Percentiles rank a stretch among this genome's conserved stretches.
Conservation (phyloP, 108 stramenopile genomes). For the Mayamaea pseudoterrestris region DNA sequence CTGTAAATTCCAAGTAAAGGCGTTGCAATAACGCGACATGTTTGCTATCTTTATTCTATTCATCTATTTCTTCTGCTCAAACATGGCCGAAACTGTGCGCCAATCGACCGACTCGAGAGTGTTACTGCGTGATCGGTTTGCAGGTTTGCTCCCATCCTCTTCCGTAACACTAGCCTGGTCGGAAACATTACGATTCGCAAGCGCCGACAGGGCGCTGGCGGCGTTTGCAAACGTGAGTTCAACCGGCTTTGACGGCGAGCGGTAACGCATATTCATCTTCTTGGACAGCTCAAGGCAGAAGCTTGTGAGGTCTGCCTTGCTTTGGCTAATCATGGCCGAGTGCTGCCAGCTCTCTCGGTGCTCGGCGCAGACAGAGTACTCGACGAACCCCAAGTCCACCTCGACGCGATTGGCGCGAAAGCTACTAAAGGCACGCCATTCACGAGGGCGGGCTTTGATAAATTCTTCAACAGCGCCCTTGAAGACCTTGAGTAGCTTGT, state of each 20-base stretch:
- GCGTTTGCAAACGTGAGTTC: no score
- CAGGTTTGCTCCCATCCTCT: no score
- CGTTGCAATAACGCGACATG: no score
- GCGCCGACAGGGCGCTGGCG: no score
- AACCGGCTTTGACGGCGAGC: slow-evolving; percentile 17
- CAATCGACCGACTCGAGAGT: no score
- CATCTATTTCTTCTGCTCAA: no score
- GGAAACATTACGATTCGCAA: no score
- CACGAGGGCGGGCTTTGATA: slow-evolving; percentile 41
- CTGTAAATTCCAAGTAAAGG: no score
- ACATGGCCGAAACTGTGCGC: no score
- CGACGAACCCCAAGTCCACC: slow-evolving; percentile 52
- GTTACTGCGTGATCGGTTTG: no score
- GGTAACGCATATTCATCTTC: slow-evolving; percentile 57
- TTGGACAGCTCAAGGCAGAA: slow-evolving; percentile 54
- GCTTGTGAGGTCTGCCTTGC: slow-evolving; percentile 41
- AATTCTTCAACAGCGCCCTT: slow-evolving; percentile 33
- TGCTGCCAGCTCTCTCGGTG: slow-evolving; percentile 33
- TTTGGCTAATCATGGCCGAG: slow-evolving; percentile 31
- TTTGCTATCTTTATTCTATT: no score
- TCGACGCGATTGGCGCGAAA: slow-evolving; percentile 45
- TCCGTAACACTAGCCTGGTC: no score
- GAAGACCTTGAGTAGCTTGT: slow-evolving; percentile 30
- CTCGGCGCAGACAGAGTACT: slow-evolving; percentile 34
- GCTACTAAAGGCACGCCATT: slow-evolving; percentile 39